These are phyloP conservation scores for Saprolegnia parasitica DNA, from an alignment of 352 stramenopile species.

Conservation along the genomic window DNA sequence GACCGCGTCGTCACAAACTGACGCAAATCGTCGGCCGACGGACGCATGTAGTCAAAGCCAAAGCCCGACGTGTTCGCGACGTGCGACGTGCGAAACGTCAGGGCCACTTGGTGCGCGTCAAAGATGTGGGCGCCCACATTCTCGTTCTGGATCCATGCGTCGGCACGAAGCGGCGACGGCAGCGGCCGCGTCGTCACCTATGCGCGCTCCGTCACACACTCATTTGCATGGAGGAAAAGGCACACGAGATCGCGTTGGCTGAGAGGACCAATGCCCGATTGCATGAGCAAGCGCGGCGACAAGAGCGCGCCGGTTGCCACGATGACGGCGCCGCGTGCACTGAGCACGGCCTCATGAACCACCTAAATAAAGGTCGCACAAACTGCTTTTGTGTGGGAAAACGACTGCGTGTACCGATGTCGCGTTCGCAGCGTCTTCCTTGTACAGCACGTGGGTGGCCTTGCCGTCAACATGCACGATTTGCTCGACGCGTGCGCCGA, in stretches of 20 bases:
- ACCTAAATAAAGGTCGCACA: neutral
- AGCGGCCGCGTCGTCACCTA: constrained; percentile 6
- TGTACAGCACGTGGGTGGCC: constrained; percentile 51
- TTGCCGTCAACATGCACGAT: constrained; percentile 43
- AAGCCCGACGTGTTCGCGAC: constrained; percentile 43
- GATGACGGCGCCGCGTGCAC: constrained; percentile 49
- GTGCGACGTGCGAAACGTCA: constrained; percentile 46
- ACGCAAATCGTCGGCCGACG: constrained; percentile 37
- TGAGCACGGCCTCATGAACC: constrained; percentile 1
- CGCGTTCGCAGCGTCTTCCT: constrained; percentile 33
- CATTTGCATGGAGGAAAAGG: neutral
- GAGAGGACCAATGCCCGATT: constrained; percentile 64
- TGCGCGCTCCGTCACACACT: neutral
- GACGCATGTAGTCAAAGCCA: constrained; percentile 34
- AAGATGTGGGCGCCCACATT: constrained; percentile 57
- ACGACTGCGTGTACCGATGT: neutral
- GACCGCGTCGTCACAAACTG: constrained; percentile 48
- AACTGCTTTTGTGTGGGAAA: neutral
- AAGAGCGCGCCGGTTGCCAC: constrained; percentile 61
- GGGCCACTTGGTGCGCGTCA: constrained; percentile 48
- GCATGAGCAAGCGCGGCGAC: constrained; percentile 77
- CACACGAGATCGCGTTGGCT: constrained; percentile 49
- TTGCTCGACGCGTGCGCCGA: constrained; percentile 45
- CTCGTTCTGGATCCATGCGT: constrained; percentile 42
- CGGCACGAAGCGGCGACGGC: neutral